Conservation (phyloP, 2,329 filamentous ascomycete species). For the Scedosporium apiospermum region DNA sequence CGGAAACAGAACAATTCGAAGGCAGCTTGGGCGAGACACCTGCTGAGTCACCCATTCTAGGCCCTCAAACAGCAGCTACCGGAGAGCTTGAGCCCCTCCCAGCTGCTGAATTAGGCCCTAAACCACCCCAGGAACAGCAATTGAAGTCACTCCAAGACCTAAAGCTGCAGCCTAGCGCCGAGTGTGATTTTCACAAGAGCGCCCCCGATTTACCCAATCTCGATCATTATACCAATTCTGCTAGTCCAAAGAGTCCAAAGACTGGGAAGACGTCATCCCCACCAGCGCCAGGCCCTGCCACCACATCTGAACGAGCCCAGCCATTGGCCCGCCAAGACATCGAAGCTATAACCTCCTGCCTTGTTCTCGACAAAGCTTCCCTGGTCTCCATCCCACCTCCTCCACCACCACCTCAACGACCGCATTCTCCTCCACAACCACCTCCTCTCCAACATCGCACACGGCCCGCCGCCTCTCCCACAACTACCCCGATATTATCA, state of each 20-base stretch:
- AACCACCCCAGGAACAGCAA: not conserved
- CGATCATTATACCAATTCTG: no score
- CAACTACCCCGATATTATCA: not conserved
- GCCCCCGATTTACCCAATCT: no score
- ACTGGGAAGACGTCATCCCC: conserved; percentile 1
- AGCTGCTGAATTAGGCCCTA: not conserved
- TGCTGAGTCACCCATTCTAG: not conserved
- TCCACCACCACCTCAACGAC: conserved; percentile 1
- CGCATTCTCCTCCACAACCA: not conserved
- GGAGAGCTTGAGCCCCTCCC: not conserved
- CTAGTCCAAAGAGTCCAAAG: not conserved
- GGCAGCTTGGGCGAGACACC: not conserved
- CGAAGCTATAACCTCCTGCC: conserved; percentile 3
- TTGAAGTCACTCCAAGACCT: not conserved
- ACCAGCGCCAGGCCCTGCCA: not conserved
- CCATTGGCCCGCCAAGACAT: conserved; percentile 1
- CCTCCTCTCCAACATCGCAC: not conserved
- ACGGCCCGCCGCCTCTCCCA: not conserved
- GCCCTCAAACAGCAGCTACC: no score
- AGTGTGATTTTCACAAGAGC: no score
- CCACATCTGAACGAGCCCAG: not conserved
- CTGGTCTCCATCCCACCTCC: not conserved
- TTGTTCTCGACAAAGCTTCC: conserved; percentile 4
- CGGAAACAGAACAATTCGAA: not conserved
- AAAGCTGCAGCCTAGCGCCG: not conserved